phyloP scores from a whole-genome alignment of 2,329 filamentous ascomycete genomes.

The Amauroascus verrucosus region DNA sequence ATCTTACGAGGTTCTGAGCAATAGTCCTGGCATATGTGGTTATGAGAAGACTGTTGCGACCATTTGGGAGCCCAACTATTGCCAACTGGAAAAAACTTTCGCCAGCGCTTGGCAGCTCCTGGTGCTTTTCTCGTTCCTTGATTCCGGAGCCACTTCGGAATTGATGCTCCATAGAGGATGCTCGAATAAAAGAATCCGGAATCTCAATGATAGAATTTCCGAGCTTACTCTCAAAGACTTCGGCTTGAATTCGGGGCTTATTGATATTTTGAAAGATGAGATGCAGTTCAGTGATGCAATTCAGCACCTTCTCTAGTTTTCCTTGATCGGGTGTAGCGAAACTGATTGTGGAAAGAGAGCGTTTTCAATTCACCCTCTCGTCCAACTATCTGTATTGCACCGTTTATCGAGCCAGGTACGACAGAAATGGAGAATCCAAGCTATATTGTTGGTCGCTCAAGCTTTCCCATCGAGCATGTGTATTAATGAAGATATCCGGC shows the following conservation, averaged over 20 bases:
- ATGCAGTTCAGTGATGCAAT: conserved; percentile 15
- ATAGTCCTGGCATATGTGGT: too few relatives aligned
- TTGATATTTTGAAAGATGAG: conserved; percentile 12
- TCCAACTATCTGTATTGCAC: conserved; percentile 15
- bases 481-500: not conserved
- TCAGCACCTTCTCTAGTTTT: conserved; percentile 16
- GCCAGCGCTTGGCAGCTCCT: conserved; percentile 12
- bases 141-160: conserved; percentile 12
- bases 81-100: conserved; percentile 13
- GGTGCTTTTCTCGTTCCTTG: conserved; percentile 16
- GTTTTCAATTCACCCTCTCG: conserved; percentile 18
- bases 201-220: conserved; percentile 12
- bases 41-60: conserved; percentile 16
- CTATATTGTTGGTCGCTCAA: conserved; percentile 14
- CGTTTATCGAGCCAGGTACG: not conserved
- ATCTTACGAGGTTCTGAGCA: conserved; percentile 12
- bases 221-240: conserved; percentile 11
- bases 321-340: conserved; percentile 14
- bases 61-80: conserved; percentile 16
- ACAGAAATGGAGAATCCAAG: conserved; percentile 12
- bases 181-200: conserved; percentile 14
- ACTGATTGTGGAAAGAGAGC: conserved; percentile 3
- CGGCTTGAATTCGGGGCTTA: conserved; percentile 13
- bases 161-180: conserved; percentile 12
- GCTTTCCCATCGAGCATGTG: conserved; percentile 9